Evolutionary conservation across 306 rosid species (phyloP), one percentile per base, ranked within the genome.

Genomic region (Luffa acutangula): DNA sequence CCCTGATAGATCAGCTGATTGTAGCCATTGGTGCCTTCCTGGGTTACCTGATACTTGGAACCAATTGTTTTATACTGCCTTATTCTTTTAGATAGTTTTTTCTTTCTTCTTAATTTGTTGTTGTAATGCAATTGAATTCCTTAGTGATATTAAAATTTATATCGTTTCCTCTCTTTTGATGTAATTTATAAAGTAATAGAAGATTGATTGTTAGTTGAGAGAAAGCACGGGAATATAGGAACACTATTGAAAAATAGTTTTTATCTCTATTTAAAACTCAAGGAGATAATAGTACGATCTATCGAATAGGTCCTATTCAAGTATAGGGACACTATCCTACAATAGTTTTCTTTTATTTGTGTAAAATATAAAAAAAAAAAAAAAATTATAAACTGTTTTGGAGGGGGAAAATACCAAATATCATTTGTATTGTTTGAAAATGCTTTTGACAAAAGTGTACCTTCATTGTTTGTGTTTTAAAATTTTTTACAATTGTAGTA

Each of bases 1-100:
- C 62, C 99, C 96, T 12, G 86, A 76, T 8, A 84, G 84, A 66
- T 89, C 97, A 0, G 92, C 97, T 13, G 99, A 91, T 85, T 93
- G 98, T 57, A 96, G 99, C 87, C 99, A 91, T 84, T 96, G 98
- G 99, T 93, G 99, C 83, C 96, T 96, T 80, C 97, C 96, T 84
- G 98, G 97, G 10, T 79, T 96, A 81, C 98, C 98, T 46, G 98
- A 96, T 87, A 88, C 97, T 80, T 96, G 97, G 98, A 95, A 95
- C 82, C 84, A 93, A 73, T 78, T 95, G 1, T 90, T 95, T 81
- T 90, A 90, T 46, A 87, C 97, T 62, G 78, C 92, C 4, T 79
- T 93, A 78, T 82, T 91, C 81, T 89, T 82, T 81, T 92, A 54
- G 82, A 37, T 9, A 3, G 5, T 17, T 14, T 45, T 43, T n/a